Evolutionary conservation across 2,329 filamentous ascomycete species (phyloP).

Genomic region (Botryotinia calthae): DNA sequence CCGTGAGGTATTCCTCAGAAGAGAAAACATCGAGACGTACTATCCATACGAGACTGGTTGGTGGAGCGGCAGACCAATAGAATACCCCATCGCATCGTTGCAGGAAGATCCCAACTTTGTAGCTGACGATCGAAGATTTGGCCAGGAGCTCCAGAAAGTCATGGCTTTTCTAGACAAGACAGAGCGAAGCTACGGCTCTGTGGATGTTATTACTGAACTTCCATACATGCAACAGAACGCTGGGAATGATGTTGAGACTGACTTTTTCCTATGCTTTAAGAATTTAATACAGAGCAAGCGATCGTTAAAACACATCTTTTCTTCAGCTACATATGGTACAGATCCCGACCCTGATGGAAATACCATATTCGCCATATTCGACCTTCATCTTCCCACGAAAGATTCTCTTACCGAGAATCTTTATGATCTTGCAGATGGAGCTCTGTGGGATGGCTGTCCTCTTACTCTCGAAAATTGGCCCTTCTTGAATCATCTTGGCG

Average conservation of each 20-base stretch:
- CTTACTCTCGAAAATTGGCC: constrained; percentile 30
- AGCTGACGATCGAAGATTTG: constrained; percentile 51
- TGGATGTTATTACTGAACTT: constrained; percentile 45
- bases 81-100: constrained; percentile 21
- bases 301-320: constrained; percentile 33
- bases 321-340: constrained; percentile 30
- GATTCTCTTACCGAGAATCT: constrained; percentile 33
- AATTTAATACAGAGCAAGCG: constrained; percentile 22
- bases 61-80: constrained; percentile 59
- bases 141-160: constrained; percentile 42
- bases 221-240: constrained; percentile 29
- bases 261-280: constrained; percentile 34
- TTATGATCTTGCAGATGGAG: constrained; percentile 39
- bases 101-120: constrained; percentile 26
- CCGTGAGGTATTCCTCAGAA: constrained; percentile 53
- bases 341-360: constrained; percentile 11
- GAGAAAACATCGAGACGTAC: constrained; percentile 42
- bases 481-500: constrained; percentile 42
- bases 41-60: constrained; percentile 59
- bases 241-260: constrained; percentile 36
- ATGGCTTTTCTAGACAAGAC: constrained; percentile 62
- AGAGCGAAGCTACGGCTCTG: constrained; percentile 58
- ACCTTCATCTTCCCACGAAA: constrained; percentile 31
- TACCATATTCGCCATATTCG: constrained; percentile 36
- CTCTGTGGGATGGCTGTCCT: constrained; percentile 33